Evolutionary conservation across 2,329 filamentous ascomycete genomes (phyloP), one percentile per base, ranked within the genome.

Genomic region (Apiospora phragmitis): DNA sequence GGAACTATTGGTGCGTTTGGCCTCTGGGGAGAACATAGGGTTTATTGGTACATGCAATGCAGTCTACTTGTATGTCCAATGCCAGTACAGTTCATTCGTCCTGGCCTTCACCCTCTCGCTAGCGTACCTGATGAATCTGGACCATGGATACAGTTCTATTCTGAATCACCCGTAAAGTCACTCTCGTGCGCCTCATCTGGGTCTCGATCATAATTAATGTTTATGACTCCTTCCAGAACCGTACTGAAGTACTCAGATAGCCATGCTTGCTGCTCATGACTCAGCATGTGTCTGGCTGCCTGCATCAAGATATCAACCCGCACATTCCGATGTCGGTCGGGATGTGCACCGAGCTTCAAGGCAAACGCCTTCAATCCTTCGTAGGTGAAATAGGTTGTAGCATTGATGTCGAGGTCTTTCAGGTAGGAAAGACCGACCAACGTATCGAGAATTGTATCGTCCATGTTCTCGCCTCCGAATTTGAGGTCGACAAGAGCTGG

Each of bases 401-500:
- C 88, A 47, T 83, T 85, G 55, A 92, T 85, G 5, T 83, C 85
- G 8, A 92, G 80, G 4, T 79, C 82, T 65, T 84, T 85, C 45
- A 92, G 79, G 42, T 85, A 81, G 4, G 77, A 77, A 59, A 91
- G 80, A 1, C 26, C 69, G 11, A 75, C 69, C 0, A 84, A 70
- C 0, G 73, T 71, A 7, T 77, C 77, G 14, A 86, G 82, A 16
- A 90, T 76, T 4, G 77, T 76, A 43, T 83, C 81, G 71, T 90
- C 86, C 6, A 85, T 83, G 29, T 87, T 78, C 21, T 86, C 86
- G 59, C 90, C 89, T 59, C 84, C 85, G 67, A 92, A 85, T 62
- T 83, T 85, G 18, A 92, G 78, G 16, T 88, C 85, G 73, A 90
- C 87, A 0, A 93, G 82, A 21, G 82, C 76, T 0, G 79, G 79